Evolutionary conservation across 176 grass and related monocot species (phyloP).

Genomic region (Leersia perrieri): DNA sequence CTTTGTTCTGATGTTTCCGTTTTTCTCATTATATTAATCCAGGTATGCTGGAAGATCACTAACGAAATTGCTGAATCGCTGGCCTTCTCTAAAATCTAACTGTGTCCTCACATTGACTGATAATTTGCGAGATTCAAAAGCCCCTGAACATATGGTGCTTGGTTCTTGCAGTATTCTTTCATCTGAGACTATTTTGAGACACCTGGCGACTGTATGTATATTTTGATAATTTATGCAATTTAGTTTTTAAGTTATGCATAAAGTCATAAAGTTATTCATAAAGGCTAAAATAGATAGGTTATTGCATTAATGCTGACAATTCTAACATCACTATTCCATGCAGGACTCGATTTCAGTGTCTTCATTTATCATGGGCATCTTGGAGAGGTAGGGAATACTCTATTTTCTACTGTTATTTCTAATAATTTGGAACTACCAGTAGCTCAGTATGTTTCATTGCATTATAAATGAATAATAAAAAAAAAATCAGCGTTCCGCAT

Average conservation of each 20-base stretch:
- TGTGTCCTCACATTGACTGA: slow-evolving; percentile 63
- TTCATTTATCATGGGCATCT: slow-evolving; percentile 81
- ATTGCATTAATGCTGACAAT: slow-evolving; percentile 16
- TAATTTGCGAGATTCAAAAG: slow-evolving; percentile 65
- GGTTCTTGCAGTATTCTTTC: slow-evolving; percentile 81
- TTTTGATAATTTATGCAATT: slow-evolving; percentile 16
- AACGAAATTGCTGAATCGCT: slow-evolving; percentile 77
- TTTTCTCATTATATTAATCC: slow-evolving; percentile 33
- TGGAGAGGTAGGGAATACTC: slow-evolving; percentile 61
- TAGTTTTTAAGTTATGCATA: no score
- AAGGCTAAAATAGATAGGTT: slow-evolving; percentile 4
- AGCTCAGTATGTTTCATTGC: background rate
- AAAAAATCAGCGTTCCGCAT: background rate
- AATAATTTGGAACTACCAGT: background rate
- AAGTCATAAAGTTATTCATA: slow-evolving; percentile 22
- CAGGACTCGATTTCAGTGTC: slow-evolving; percentile 74
- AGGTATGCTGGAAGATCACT: slow-evolving; percentile 90
- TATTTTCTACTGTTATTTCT: background rate
- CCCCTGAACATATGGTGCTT: slow-evolving; percentile 76
- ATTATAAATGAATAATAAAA: background rate
- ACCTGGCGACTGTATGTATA: slow-evolving; percentile 65
- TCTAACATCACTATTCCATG: slow-evolving; percentile 36
- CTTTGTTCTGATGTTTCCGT: slow-evolving; percentile 9
- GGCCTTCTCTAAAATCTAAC: slow-evolving; percentile 72
- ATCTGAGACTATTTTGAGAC: slow-evolving; percentile 70